Evolutionary conservation across 768 basidiomycete genomes (phyloP).

Genomic region (Calocera viscosa): DNA sequence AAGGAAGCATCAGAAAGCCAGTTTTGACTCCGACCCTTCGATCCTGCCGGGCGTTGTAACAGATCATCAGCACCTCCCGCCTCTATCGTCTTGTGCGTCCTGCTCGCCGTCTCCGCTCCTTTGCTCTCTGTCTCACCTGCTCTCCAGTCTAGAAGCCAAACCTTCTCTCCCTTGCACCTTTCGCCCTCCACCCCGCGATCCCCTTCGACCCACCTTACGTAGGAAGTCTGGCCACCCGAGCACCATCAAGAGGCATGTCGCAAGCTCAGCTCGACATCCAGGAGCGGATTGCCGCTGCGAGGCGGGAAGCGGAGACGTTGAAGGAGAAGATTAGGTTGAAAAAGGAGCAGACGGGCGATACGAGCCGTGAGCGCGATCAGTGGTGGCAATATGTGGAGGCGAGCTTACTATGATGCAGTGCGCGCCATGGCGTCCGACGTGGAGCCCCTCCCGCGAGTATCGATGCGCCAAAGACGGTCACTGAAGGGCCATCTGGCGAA

Average conservation of each 20-base stretch:
- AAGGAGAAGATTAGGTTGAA: slow-evolving; percentile 98
- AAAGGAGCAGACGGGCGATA: slow-evolving; percentile 94
- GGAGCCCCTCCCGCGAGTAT: slow-evolving; percentile 86
- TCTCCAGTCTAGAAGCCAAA: neutral
- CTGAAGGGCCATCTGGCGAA: slow-evolving; percentile 96
- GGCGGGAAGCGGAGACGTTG: slow-evolving; percentile 89
- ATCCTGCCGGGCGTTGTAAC: neutral
- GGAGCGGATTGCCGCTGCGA: slow-evolving; percentile 88
- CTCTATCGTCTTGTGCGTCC: neutral
- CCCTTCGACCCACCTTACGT: neutral
- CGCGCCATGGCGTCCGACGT: slow-evolving; percentile 98
- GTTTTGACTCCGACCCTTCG: slow-evolving; percentile 2
- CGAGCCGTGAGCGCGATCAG: slow-evolving; percentile 59
- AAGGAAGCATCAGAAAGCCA: slow-evolving; percentile 6
- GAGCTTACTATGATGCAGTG: slow-evolving; percentile 39
- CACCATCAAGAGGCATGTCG: slow-evolving; percentile 40
- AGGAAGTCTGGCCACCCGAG: neutral
- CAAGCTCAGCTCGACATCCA: slow-evolving; percentile 75
- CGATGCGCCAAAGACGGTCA: slow-evolving; percentile 90
- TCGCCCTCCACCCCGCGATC: neutral
- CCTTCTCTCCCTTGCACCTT: neutral
- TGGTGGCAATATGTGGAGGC: slow-evolving; percentile 6
- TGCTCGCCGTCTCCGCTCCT: neutral
- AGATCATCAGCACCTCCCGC: neutral
- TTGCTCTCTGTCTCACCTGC: neutral